Evolutionary conservation across 768 basidiomycete species (phyloP).

Genomic region (Hericium rajendrae): DNA sequence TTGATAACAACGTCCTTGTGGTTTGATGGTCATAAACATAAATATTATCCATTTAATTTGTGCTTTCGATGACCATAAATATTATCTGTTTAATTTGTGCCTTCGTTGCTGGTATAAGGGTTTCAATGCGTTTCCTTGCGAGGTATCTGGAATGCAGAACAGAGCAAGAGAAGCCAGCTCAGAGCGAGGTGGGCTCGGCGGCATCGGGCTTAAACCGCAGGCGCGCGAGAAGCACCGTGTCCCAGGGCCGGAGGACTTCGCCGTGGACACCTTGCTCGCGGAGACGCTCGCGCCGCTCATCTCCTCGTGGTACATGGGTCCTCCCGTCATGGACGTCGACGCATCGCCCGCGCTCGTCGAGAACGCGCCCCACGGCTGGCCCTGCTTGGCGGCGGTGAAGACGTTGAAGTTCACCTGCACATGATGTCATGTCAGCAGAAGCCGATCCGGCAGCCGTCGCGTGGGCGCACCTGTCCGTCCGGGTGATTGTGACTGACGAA

Average conservation of each 20-base stretch:
- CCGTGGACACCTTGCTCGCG: slow-evolving; percentile 45
- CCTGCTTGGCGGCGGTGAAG: slow-evolving; percentile 36
- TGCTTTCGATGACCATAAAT: too few species aligned
- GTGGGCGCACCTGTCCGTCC: slow-evolving; percentile 37
- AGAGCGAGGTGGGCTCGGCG: slow-evolving; percentile 44
- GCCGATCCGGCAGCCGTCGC: not conserved
- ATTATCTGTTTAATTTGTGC: too few species aligned
- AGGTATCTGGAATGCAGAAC: not conserved
- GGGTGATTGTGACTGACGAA: slow-evolving; percentile 68
- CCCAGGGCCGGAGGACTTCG: slow-evolving; percentile 29
- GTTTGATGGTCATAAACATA: too few species aligned
- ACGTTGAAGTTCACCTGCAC: slow-evolving; percentile 61
- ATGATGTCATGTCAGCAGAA: not conserved
- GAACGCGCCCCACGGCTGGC: slow-evolving; percentile 69
- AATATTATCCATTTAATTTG: too few species aligned
- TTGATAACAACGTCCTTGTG: too few species aligned
- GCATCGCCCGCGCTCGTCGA: slow-evolving; percentile 31
- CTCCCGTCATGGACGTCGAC: slow-evolving; percentile 28
- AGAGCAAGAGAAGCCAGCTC: not conserved
- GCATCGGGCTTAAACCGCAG: slow-evolving; percentile 58
- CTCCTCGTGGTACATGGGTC: slow-evolving; percentile 41
- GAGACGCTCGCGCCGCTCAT: slow-evolving; percentile 14
- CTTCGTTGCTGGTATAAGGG: not conserved
- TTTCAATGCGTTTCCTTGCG: not conserved
- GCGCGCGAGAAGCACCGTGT: slow-evolving; percentile 53